A percentile compares a stretch with the other conserved stretches of the same genome.
These are phyloP conservation scores for Trichosporon faecale DNA, from an alignment of 1,284 basidiomycete species.

Conservation along the genomic window DNA sequence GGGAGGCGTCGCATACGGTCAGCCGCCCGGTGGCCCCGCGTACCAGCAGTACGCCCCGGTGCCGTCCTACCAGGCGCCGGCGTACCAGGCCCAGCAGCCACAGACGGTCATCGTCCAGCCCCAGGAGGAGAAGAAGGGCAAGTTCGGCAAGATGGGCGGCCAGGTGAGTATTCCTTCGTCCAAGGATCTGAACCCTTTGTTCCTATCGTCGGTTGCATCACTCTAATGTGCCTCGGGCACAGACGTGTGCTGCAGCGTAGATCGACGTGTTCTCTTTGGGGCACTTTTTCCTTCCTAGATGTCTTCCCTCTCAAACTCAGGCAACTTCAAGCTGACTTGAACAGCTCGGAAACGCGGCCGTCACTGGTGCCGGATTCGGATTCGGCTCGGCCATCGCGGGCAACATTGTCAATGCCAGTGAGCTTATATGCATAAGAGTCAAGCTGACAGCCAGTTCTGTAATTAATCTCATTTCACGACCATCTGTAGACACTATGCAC, in stretches of 20 bases:
- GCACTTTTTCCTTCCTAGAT: background rate
- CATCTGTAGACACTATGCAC: constrained; percentile 11
- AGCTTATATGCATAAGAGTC: background rate
- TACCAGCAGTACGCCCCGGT: constrained; percentile 2
- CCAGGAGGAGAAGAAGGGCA: constrained; percentile 31
- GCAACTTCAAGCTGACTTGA: background rate
- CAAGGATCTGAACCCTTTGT: background rate
- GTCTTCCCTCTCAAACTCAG: background rate
- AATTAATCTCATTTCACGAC: background rate
- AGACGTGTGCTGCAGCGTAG: background rate
- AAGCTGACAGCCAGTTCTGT: constrained; percentile 4
- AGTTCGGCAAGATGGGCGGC: constrained; percentile 42
- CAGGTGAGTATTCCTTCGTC: constrained; percentile 29
- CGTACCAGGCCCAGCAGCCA: constrained; percentile 25
- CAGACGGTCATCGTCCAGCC: constrained; percentile 29
- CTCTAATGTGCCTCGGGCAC: background rate
- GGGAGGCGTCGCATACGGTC: constrained; percentile 13
- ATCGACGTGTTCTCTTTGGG: background rate
- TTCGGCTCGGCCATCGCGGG: constrained; percentile 32
- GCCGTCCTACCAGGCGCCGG: constrained; percentile 12
- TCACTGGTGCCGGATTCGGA: constrained; percentile 41
- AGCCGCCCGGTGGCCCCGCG: constrained; percentile 20
- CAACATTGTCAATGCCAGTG: constrained; percentile 32
- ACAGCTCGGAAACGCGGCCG: constrained; percentile 38
- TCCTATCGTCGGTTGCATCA: background rate